Evolutionary conservation across 1,139 yeast genomes (phyloP), one percentile per base, ranked within the genome.

Genomic region (Groenewaldozyma auringiensis): DNA sequence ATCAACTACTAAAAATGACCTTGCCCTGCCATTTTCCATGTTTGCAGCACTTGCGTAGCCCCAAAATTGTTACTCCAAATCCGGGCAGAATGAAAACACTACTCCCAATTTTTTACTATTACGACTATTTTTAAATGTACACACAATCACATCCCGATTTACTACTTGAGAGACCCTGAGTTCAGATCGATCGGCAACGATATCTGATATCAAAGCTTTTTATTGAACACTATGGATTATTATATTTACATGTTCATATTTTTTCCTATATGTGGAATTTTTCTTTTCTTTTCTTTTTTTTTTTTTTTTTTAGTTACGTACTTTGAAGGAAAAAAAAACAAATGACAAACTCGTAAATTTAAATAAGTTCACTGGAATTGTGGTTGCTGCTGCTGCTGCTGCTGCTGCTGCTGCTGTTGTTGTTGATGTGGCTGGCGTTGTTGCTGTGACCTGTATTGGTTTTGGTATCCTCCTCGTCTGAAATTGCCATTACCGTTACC

Each of bases 1-100:
- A 60, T 87, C 96, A 1, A 84, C 68, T 0, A 86, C 78, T 46
- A 86, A 64, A 3, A 46, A 44, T 21, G 41, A 40, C 31, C 37
- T 33, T 16, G 41, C 33, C 43, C 29, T 6, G 29, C 29, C 29
- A 25, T 25, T 25, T 25, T 25, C 29, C 29, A 25, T 25, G 29
- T 6, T 25, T 8, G n/a, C n/a, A n/a, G n/a, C n/a, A n/a, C n/a
- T n/a, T n/a, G n/a, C n/a, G n/a, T n/a, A n/a, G n/a, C n/a, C n/a
- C n/a, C n/a, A n/a, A n/a, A n/a, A n/a, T n/a, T n/a, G n/a, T n/a
- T n/a, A n/a, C n/a, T n/a, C n/a, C n/a, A n/a, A n/a, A n/a, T n/a
- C n/a, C n/a, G n/a, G n/a, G n/a, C n/a, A n/a, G n/a, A n/a, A n/a
- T n/a, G n/a, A n/a, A n/a, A n/a, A n/a, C n/a, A n/a, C n/a, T n/a